A percentile compares a stretch with the other conserved stretches of the same genome.
phyloP scores from a whole-genome alignment of 2,329 filamentous ascomycete species.

The Leptoxyphium fumago region DNA sequence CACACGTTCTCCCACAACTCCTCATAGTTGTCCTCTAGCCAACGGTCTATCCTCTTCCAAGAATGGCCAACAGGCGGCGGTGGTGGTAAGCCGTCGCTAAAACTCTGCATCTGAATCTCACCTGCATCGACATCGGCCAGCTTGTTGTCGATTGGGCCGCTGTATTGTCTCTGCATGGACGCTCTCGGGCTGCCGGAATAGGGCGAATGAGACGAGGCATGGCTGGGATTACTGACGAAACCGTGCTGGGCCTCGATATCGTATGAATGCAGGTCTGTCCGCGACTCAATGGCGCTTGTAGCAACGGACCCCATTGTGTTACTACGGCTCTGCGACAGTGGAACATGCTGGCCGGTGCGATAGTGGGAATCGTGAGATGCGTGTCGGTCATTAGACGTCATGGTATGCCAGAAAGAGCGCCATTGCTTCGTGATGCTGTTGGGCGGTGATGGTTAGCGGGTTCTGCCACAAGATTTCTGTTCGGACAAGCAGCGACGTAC shows the following conservation, averaged over 20 bases:
- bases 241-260: constrained; percentile 48
- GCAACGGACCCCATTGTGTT: constrained; percentile 75
- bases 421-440: constrained; percentile 49
- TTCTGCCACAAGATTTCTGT: too few species aligned
- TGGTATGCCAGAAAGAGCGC: constrained; percentile 83
- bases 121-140: constrained; percentile 59
- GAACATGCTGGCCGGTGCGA: constrained; percentile 77
- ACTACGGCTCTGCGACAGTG: constrained; percentile 68
- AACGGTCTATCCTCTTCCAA: constrained; percentile 85
- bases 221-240: constrained; percentile 43
- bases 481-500: neutral
- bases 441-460: neutral
- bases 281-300: constrained; percentile 73
- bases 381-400: constrained; percentile 67
- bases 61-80: constrained; percentile 78
- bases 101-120: constrained; percentile 94
- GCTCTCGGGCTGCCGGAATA: constrained; percentile 56
- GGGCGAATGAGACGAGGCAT: constrained; percentile 47
- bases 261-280: constrained; percentile 69
- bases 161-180: constrained; percentile 11
- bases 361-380: constrained; percentile 88
- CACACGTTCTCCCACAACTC: constrained; percentile 89
- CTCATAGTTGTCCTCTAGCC: constrained; percentile 89
- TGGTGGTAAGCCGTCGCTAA: constrained; percentile 79
- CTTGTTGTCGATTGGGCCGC: constrained; percentile 59